These are phyloP conservation scores for Lactifluus piperatus DNA, from an alignment of 768 basidiomycete genomes.

Conservation along the genomic window DNA sequence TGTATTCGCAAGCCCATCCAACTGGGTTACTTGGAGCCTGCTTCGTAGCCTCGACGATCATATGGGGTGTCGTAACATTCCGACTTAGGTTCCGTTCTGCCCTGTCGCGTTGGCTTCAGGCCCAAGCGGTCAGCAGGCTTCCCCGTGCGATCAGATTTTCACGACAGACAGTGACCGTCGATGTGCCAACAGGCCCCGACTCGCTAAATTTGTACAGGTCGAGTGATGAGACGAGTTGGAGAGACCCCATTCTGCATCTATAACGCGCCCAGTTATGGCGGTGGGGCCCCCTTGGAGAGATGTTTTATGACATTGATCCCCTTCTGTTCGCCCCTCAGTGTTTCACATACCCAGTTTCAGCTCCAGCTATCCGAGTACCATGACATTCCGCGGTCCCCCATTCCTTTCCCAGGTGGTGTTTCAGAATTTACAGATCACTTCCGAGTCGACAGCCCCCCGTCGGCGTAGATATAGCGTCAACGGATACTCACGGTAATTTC, in stretches of 20 bases:
- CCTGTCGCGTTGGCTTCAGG: constrained; percentile 3
- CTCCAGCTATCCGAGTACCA: not conserved
- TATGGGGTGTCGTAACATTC: constrained; percentile 1
- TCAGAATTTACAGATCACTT: constrained; percentile 4
- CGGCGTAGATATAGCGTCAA: constrained; percentile 1
- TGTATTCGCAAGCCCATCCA: not conserved
- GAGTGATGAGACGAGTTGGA: not conserved
- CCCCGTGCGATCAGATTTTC: not conserved
- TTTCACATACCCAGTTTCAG: constrained; percentile 8
- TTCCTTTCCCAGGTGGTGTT: constrained; percentile 12
- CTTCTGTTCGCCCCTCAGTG: no score
- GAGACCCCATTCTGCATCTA: not conserved
- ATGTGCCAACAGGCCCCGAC: not conserved
- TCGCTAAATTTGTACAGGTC: not conserved
- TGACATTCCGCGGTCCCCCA: constrained; percentile 3
- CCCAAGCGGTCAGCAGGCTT: not conserved
- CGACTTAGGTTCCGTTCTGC: constrained; percentile 7
- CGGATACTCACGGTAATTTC: constrained; percentile 14
- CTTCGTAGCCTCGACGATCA: constrained; percentile 12
- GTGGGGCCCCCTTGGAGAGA: not conserved
- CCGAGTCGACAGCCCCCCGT: not conserved
- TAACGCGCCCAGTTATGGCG: not conserved
- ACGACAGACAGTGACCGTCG: not conserved
- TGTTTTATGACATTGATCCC: constrained; percentile 4
- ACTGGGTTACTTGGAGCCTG: not conserved